Evolutionary conservation across 352 stramenopile species (phyloP).

Genomic region (Globisporangium carolinianum): DNA sequence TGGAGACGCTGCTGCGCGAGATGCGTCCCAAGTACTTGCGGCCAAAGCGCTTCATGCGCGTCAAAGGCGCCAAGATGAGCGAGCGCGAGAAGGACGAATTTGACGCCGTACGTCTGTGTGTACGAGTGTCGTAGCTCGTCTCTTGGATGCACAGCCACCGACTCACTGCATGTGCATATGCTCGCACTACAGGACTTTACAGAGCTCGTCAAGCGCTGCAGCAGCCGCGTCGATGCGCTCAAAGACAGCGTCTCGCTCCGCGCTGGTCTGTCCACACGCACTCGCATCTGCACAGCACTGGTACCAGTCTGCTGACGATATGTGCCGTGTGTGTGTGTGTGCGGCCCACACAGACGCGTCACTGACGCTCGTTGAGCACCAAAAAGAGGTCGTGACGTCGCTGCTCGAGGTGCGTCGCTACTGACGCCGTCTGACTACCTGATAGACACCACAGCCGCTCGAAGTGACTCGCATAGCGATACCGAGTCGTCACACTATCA

Average conservation of each 20-base stretch:
- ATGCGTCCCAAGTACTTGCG: conserved; percentile 47
- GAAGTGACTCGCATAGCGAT: too few relatives aligned
- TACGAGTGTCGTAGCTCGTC: not conserved
- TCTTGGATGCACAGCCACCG: not conserved
- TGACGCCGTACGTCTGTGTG: conserved; percentile 33
- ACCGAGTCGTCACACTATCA: too few relatives aligned
- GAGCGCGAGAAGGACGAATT: conserved; percentile 75
- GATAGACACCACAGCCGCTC: too few relatives aligned
- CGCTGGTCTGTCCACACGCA: too few relatives aligned
- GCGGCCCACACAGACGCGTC: conserved; percentile 12
- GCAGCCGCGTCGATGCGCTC: conserved; percentile 46
- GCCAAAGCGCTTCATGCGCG: conserved; percentile 53
- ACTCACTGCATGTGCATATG: conserved; percentile 12
- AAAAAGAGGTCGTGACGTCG: conserved; percentile 69
- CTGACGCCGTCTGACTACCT: too few relatives aligned
- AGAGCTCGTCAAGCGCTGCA: conserved; percentile 70
- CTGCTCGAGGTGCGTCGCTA: conserved; percentile 41
- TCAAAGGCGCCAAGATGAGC: conserved; percentile 54
- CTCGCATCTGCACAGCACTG: too few relatives aligned
- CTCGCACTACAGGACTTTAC: conserved; percentile 36
- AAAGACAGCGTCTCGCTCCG: conserved; percentile 22
- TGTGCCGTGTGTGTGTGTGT: too few relatives aligned
- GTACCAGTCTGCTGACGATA: too few relatives aligned
- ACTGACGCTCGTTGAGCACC: conserved; percentile 29
- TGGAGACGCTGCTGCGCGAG: conserved; percentile 47